Base-by-base conservation (phyloP, 2,329 filamentous ascomycete species). In the Stemphylium vesicarium region DNA sequence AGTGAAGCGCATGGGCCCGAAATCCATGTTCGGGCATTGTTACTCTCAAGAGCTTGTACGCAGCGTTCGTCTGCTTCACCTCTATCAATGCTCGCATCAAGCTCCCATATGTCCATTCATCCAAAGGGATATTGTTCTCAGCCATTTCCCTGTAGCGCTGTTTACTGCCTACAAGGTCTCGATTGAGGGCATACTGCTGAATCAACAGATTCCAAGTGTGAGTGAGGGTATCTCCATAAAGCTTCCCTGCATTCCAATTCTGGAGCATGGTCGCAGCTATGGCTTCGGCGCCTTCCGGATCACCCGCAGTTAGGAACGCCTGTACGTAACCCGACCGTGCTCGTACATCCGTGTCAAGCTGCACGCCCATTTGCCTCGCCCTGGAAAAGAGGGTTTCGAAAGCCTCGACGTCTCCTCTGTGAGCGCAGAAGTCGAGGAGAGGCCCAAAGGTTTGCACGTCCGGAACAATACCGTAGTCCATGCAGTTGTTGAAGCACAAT, bases 121-220 rank as follows among this genome's bases (percentile, higher is more conserved):
- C 82, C 9, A 82, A 77, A 26, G 75, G 72, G 29, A 89, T 75
- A 0, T 78, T 73, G 36, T 78, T 72, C 4, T 77, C 68, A 41
- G 80, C 74, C 84, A 90, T 89, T 49, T 78, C 78, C 26, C 76
- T 74, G 60, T 86, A 84, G 3, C 85, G 72, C 48, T 80, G 78
- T 59, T 83, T 80, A 13, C 83, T 79, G n/a, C 79, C 79, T 18
- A 78, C 70, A 24, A 87, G 65, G 56, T 89, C 82, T 50, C 88
- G 84, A 6, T 84, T 81, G 50, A 85, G 78, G 6, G 90, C 90
- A 71, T 92, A 83, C 56, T 88, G 85, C 51, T 83, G 81, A 4
- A 97, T 78, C 29, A 97, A 77, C 48, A 85, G 81, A 69, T 97
- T 96, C 90, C 91, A 97, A 68, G 92, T 85, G 29, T 81, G 79